Percentiles rank a stretch among this genome's conserved stretches.
phyloP scores from a whole-genome alignment of 352 stramenopile species.

The Phytophthora megakarya region DNA sequence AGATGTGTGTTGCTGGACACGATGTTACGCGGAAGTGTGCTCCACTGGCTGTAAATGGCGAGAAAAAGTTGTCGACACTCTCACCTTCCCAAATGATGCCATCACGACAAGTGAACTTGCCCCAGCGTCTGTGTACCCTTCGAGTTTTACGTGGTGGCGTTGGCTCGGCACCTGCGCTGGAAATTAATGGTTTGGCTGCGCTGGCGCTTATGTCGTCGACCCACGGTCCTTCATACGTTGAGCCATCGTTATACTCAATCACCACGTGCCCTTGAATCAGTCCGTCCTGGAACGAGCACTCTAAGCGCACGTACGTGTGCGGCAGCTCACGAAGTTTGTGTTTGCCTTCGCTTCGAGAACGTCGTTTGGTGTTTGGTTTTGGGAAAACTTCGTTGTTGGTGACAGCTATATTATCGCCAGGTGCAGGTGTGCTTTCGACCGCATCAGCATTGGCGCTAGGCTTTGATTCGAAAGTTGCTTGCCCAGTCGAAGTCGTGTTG shows the following conservation, averaged over 20 bases:
- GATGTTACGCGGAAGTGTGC: constrained; percentile 61
- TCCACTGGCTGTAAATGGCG: constrained; percentile 66
- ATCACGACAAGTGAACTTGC: constrained; percentile 75
- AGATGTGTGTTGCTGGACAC: constrained; percentile 47
- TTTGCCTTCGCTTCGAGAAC: constrained; percentile 10
- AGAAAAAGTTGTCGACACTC: constrained; percentile 85
- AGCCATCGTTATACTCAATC: constrained; percentile 82
- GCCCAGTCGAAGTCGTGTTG: constrained; percentile 17
- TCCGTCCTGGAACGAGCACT: constrained; percentile 76
- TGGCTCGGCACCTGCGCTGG: constrained; percentile 22
- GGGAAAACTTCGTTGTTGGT: not conserved
- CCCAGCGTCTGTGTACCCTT: constrained; percentile 54
- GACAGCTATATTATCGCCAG: not conserved
- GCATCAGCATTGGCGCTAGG: not conserved
- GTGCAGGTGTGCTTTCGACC: not conserved
- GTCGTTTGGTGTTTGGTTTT: constrained; percentile 12
- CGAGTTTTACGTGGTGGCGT: constrained; percentile 61
- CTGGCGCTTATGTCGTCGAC: constrained; percentile 56
- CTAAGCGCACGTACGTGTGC: constrained; percentile 71
- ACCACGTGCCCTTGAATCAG: constrained; percentile 63
- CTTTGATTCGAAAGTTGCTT: constrained; percentile 26
- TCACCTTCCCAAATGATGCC: constrained; percentile 79
- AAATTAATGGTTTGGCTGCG: constrained; percentile 49
- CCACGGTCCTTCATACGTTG: constrained; percentile 82
- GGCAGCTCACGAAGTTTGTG: constrained; percentile 45